A percentile compares a stretch with the other conserved stretches of the same genome.
Conservation (phyloP, 139 green algal genomes). For the Limnomonas spitsbergensis region DNA sequence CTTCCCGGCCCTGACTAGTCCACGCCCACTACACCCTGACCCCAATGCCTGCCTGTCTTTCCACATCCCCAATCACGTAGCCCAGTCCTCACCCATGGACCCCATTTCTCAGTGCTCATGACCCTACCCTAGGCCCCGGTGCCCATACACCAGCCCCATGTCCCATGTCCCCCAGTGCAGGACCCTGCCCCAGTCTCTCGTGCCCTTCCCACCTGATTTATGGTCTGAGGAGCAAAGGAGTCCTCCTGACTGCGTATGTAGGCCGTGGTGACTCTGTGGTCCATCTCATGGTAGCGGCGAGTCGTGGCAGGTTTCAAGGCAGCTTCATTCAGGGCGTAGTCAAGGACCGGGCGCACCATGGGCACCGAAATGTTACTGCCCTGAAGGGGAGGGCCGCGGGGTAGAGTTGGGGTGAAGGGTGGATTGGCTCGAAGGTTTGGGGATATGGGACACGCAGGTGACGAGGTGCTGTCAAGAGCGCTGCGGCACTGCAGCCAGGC, state of each 20-base stretch:
- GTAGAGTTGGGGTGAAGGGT: background rate
- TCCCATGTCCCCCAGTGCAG: too few species aligned
- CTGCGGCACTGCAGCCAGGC: background rate
- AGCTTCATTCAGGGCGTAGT: conserved; percentile 21
- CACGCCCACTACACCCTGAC: too few species aligned
- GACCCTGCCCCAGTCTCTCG: too few species aligned
- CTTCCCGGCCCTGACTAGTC: too few species aligned
- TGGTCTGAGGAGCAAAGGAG: conserved; percentile 13
- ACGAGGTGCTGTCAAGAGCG: background rate
- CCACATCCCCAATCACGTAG: too few species aligned
- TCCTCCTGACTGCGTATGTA: conserved; percentile 35
- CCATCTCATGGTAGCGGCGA: conserved; percentile 10
- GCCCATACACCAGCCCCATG: too few species aligned
- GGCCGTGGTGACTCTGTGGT: conserved; percentile 7
- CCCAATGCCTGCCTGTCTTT: too few species aligned
- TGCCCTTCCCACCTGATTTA: background rate
- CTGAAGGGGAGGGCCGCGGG: background rate
- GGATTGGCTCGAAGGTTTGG: background rate
- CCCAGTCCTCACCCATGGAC: too few species aligned
- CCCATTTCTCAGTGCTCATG: too few species aligned
- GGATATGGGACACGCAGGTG: background rate
- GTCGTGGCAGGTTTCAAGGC: conserved; percentile 17
- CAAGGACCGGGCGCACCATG: conserved; percentile 1
- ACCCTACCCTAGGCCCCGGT: too few species aligned
- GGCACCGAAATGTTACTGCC: conserved; percentile 17